phyloP scores from a whole-genome alignment of 352 stramenopile genomes.

The Saprolegnia diclina region DNA sequence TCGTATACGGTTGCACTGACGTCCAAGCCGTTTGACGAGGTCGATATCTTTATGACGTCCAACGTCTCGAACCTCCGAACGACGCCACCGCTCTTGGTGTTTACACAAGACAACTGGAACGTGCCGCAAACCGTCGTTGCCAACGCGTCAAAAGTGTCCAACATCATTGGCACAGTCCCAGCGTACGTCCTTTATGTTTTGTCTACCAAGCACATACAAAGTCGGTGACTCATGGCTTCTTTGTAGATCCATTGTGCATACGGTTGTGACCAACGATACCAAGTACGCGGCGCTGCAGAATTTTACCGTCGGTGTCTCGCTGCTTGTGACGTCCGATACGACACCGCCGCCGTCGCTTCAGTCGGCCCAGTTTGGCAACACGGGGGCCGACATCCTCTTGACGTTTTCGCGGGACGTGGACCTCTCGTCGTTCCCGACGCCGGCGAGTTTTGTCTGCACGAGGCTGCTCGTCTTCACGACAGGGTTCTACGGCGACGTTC shows the following conservation, averaged over 20 bases:
- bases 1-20: conserved; percentile 4
- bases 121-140: conserved; percentile 4
- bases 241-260: conserved; percentile 5
- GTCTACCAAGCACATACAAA: not conserved
- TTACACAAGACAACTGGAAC: conserved; percentile 9
- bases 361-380: conserved; percentile 12
- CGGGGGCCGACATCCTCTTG: conserved; percentile 4
- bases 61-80: not conserved
- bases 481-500: conserved; percentile 39
- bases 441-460: conserved; percentile 44
- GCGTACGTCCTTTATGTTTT: not conserved
- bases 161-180: not conserved
- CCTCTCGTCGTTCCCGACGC: conserved; percentile 27
- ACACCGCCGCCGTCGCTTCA: conserved; percentile 5
- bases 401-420: conserved; percentile 47
- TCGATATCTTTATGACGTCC: not conserved
- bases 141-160: conserved; percentile 4
- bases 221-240: not conserved
- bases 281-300: not conserved
- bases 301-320: not conserved
- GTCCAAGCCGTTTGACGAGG: conserved; percentile 7
- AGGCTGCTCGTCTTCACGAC: conserved; percentile 42
- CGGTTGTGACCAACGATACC: conserved; percentile 9
- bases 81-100: not conserved
- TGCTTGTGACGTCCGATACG: conserved; percentile 6